A percentile compares a stretch with the other conserved stretches of the same genome.
Conservation (phyloP, 2,329 filamentous ascomycete species). For the Ascochyta viciae-villosae region DNA sequence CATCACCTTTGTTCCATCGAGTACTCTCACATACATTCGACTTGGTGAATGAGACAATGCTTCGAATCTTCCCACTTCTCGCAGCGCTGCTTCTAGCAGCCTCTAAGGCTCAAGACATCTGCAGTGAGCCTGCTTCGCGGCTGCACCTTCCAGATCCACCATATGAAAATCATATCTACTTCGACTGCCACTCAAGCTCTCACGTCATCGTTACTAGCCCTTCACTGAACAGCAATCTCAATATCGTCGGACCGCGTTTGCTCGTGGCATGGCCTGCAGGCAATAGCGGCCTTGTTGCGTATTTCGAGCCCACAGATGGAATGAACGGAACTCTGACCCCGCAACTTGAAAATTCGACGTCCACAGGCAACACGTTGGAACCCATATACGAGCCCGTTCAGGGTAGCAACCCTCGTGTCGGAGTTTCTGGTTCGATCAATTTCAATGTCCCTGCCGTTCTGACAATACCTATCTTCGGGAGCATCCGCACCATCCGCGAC, state of each 20-base stretch:
- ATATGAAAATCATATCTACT: slow-evolving; percentile 71
- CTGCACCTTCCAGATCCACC: slow-evolving; percentile 63
- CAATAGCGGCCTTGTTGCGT: slow-evolving; percentile 66
- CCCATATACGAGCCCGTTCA: slow-evolving; percentile 52
- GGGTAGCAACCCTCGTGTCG: slow-evolving; percentile 55
- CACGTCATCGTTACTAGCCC: slow-evolving; percentile 70
- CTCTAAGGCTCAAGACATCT: slow-evolving; percentile 9
- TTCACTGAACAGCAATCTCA: slow-evolving; percentile 59
- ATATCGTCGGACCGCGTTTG: slow-evolving; percentile 64
- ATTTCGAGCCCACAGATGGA: slow-evolving; percentile 63
- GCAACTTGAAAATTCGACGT: slow-evolving; percentile 59
- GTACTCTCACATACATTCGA: not conserved
- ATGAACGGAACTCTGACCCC: slow-evolving; percentile 63
- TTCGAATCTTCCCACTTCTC: not conserved
- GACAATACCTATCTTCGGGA: slow-evolving; percentile 65
- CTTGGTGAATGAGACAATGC: not conserved
- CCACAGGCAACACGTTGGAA: slow-evolving; percentile 53
- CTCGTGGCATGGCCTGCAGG: slow-evolving; percentile 69
- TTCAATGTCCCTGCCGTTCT: slow-evolving; percentile 66
- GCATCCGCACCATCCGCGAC: slow-evolving; percentile 68
- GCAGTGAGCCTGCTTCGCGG: slow-evolving; percentile 26
- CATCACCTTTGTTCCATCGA: not conserved
- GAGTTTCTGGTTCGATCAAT: slow-evolving; percentile 60
- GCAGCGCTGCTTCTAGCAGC: slow-evolving; percentile 7
- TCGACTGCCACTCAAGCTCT: slow-evolving; percentile 65